phyloP scores from a whole-genome alignment of 192 early-diverging fungal species.

The Backusella macrospora region DNA sequence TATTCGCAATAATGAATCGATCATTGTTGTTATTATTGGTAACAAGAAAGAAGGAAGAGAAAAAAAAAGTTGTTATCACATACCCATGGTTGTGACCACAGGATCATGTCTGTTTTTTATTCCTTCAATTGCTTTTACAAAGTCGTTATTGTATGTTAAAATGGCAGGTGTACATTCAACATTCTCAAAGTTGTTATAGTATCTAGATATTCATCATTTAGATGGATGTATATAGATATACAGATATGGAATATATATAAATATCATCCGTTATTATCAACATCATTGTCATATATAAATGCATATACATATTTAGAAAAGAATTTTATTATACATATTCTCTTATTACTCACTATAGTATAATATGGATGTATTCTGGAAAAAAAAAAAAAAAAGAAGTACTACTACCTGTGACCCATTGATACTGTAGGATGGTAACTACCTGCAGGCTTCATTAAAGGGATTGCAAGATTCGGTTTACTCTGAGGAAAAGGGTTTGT shows the following conservation, averaged over 20 bases:
- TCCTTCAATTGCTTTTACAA: conserved; percentile 86
- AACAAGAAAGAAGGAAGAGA: neutral
- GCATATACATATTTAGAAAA: too few species aligned
- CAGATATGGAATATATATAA: too few species aligned
- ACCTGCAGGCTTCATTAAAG: conserved; percentile 2
- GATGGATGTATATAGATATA: neutral
- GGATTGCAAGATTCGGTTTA: conserved; percentile 46
- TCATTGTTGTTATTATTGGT: neutral
- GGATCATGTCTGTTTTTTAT: conserved; percentile 94
- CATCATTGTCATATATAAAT: too few species aligned
- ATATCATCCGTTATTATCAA: too few species aligned
- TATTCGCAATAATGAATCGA: neutral
- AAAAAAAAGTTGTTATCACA: neutral
- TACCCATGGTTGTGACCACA: conserved; percentile 84
- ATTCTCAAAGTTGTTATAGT: conserved; percentile 56
- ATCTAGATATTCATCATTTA: conserved; percentile 10
- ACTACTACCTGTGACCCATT: conserved; percentile 53
- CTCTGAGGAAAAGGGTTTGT: conserved; percentile 40
- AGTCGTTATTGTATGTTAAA: conserved; percentile 75
- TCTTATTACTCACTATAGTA: too few species aligned
- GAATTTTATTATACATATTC: too few species aligned
- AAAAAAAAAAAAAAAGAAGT: too few species aligned
- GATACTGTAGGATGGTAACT: conserved; percentile 30
- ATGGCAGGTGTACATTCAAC: conserved; percentile 69
- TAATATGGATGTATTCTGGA: too few species aligned